Percentiles rank a stretch among this genome's conserved stretches.
phyloP scores from a whole-genome alignment of 2,329 filamentous ascomycete species.

The Xylaria sp. region DNA sequence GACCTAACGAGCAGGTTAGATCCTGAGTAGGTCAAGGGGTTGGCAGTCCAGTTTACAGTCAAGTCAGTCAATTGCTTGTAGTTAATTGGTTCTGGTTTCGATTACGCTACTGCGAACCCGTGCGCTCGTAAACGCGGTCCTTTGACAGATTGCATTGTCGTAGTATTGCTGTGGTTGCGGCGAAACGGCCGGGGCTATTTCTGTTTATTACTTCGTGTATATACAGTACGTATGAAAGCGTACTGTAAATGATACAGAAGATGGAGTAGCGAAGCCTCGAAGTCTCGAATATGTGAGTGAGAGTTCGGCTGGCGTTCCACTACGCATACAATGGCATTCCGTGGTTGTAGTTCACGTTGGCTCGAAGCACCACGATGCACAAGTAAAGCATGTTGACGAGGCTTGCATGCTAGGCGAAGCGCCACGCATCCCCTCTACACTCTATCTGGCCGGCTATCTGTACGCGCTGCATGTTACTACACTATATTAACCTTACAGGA shows the following conservation, averaged over 20 bases:
- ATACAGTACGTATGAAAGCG: not conserved
- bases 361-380: not conserved
- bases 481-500: too few species aligned
- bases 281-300: not conserved
- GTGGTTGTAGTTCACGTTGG: not conserved
- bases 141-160: not conserved
- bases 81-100: too few species aligned
- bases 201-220: not conserved
- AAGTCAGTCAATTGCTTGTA: too few species aligned
- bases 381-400: not conserved
- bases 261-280: too few species aligned
- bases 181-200: not conserved
- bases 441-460: not conserved
- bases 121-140: not conserved
- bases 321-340: not conserved
- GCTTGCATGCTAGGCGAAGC: conserved; percentile 1
- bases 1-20: conserved; percentile 20
- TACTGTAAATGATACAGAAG: too few species aligned
- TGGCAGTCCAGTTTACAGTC: not conserved
- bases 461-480: not conserved
- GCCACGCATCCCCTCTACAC: not conserved
- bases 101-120: not conserved
- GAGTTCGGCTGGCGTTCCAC: not conserved
- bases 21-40: not conserved
- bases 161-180: not conserved